These are phyloP conservation scores for Alternaria gaisen DNA, from an alignment of 2,329 filamentous ascomycete genomes.

Conservation along the genomic window DNA sequence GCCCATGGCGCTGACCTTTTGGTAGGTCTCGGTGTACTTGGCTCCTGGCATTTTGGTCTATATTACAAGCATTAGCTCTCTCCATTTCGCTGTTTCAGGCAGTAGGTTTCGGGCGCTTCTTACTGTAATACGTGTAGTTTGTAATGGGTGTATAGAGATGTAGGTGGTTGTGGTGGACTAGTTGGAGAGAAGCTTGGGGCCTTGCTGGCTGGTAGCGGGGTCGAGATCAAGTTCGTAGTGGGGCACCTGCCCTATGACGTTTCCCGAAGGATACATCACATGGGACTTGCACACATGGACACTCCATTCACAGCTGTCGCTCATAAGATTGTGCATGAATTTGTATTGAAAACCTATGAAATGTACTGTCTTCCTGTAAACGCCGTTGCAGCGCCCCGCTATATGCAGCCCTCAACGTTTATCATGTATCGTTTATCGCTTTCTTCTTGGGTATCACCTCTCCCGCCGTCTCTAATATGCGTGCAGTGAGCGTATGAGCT, in stretches of 20 bases:
- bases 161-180: background rate
- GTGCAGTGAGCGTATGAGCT: background rate
- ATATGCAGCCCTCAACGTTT: background rate
- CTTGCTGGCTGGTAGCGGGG: slow-evolving; percentile 15
- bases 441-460: slow-evolving; percentile 1
- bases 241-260: slow-evolving; percentile 20
- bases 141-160: background rate
- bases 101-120: background rate
- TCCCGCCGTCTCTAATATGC: background rate
- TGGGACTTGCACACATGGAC: background rate
- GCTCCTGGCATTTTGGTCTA: slow-evolving; percentile 38
- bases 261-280: background rate
- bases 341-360: background rate
- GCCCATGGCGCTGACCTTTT: slow-evolving; percentile 44
- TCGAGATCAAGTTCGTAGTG: slow-evolving; percentile 15
- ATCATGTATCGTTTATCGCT: slow-evolving; percentile 6
- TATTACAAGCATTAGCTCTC: background rate
- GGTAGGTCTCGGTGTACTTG: slow-evolving; percentile 44
- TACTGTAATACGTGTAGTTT: slow-evolving; percentile 1
- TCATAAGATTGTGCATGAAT: background rate
- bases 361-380: background rate
- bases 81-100: background rate
- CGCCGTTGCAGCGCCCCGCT: background rate
- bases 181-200: background rate
- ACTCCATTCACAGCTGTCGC: background rate